These are phyloP conservation scores for Phylloporus arenicola DNA, from an alignment of 768 basidiomycete genomes.

Conservation along the genomic window DNA sequence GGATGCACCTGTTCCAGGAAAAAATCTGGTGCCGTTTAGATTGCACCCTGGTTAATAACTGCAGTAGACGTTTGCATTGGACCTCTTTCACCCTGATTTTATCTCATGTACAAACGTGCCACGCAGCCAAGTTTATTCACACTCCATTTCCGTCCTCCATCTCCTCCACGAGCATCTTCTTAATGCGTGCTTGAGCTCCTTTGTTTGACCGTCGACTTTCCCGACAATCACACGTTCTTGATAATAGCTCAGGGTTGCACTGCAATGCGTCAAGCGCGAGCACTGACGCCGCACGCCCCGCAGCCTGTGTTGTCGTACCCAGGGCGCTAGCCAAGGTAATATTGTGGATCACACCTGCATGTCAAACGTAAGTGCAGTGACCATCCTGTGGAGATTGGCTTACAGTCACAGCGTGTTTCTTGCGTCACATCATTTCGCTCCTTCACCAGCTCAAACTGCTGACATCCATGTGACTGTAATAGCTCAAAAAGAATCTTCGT, in stretches of 20 bases:
- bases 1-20: constrained; percentile 32
- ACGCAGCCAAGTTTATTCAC: constrained; percentile 6
- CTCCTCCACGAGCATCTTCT: constrained; percentile 26
- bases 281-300: constrained; percentile 56
- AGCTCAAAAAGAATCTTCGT: constrained; percentile 70
- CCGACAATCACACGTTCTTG: constrained; percentile 64
- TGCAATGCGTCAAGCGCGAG: constrained; percentile 68
- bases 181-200: constrained; percentile 34
- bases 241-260: constrained; percentile 56
- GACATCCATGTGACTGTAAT: constrained; percentile 68
- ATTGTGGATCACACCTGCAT: constrained; percentile 63
- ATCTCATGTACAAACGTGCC: constrained; percentile 6
- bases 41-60: constrained; percentile 6
- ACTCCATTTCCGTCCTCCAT: constrained; percentile 14
- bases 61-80: constrained; percentile 3
- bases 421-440: constrained; percentile 35
- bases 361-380: constrained; percentile 14
- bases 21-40: constrained; percentile 30
- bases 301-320: constrained; percentile 46
- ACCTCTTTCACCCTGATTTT: background rate
- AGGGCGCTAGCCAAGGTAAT: constrained; percentile 54
- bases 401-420: constrained; percentile 50
- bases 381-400: constrained; percentile 15
- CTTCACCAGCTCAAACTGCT: constrained; percentile 55
- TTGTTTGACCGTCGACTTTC: constrained; percentile 30